Percentiles rank a stretch among this genome's conserved stretches.
Conservation (phyloP, 148 eudicot genomes). For the Rhododendron molle region DNA sequence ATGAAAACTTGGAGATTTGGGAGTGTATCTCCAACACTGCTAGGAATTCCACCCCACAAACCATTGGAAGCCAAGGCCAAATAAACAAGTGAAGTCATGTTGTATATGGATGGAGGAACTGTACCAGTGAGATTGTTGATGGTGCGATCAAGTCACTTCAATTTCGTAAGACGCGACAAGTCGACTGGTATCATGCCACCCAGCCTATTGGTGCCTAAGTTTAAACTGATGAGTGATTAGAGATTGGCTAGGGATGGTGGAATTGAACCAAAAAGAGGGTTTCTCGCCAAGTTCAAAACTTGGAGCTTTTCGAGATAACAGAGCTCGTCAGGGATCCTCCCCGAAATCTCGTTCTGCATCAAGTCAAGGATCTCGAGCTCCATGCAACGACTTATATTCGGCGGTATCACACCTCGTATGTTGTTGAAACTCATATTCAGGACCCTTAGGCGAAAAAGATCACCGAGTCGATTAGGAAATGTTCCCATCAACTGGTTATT, state of each 20-base stretch:
- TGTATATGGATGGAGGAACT: constrained; percentile 28
- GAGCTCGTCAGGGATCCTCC: constrained; percentile 25
- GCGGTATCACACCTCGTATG: constrained; percentile 25
- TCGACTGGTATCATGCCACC: constrained; percentile 27
- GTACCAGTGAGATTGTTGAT: constrained; percentile 27
- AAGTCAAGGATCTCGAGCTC: constrained; percentile 27
- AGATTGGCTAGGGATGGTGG: constrained; percentile 28
- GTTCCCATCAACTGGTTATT: constrained; percentile 23
- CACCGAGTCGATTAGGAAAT: constrained; percentile 20
- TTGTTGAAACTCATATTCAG: constrained; percentile 29
- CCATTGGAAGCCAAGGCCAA: constrained; percentile 29
- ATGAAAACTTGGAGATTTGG: constrained; percentile 29
- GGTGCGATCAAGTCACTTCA: constrained; percentile 25
- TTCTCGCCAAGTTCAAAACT: constrained; percentile 24
- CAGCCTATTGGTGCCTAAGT: constrained; percentile 27
- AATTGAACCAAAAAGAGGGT: constrained; percentile 18
- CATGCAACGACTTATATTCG: constrained; percentile 12
- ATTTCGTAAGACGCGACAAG: constrained; percentile 15
- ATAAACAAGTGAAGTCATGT: constrained; percentile 29
- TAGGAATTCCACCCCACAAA: constrained; percentile 30
- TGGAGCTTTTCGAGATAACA: constrained; percentile 19
- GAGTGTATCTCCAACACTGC: constrained; percentile 26
- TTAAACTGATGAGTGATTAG: constrained; percentile 18
- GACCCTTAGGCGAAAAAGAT: constrained; percentile 18
- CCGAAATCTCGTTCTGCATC: constrained; percentile 20